Evolutionary conservation across 2,329 filamentous ascomycete genomes (phyloP), one percentile per base, ranked within the genome.

Genomic region (Graphium sp.): DNA sequence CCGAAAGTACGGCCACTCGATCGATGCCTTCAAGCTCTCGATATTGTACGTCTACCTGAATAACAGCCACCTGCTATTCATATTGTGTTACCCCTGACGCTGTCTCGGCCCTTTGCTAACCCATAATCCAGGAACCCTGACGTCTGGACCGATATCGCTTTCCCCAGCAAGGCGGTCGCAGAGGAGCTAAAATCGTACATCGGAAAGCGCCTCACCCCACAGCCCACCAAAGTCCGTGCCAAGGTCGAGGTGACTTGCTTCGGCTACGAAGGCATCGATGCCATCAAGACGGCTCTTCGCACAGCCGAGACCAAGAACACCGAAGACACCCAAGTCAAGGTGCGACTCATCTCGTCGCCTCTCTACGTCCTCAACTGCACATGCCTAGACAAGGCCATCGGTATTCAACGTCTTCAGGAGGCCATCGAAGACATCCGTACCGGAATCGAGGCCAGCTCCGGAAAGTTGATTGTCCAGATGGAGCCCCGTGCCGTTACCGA

Each of bases 401-500:
- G 89, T 34, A 93, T 98, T 44, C 60, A 73, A 36, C 71, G 77
- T 37, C 61, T 98, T 41, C 82, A 93, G 53, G 76, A 83, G 47
- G 83, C 89, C 12, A 98, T 98, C 42, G 65, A 79, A 45, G 81
- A 85, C 43, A 85, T 98, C 44, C 69, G 78, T 43, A 67, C 60
- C 46, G 84, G 67, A 52, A 98, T 98, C 49, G 71, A 74, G 48
- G 62, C 55, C 25, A 69, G 79, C 1, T 80, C 80, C 30, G 89
- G 89, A 35, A 74, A 72, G 47, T 78, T 87, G 47, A 68, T 76
- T 24, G 78, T 94, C 43, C 93, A 91, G 73, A 98, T 98, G 89
- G 85, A 89, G 45, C 89, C 89, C 41, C 95, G 95, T 74, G 89
- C 91, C 5, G 89, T 98, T 36, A 98, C 89, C 2, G 91, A 95